phyloP scores from a whole-genome alignment of 2,329 filamentous ascomycete species.

The Sclerotinia minor region DNA sequence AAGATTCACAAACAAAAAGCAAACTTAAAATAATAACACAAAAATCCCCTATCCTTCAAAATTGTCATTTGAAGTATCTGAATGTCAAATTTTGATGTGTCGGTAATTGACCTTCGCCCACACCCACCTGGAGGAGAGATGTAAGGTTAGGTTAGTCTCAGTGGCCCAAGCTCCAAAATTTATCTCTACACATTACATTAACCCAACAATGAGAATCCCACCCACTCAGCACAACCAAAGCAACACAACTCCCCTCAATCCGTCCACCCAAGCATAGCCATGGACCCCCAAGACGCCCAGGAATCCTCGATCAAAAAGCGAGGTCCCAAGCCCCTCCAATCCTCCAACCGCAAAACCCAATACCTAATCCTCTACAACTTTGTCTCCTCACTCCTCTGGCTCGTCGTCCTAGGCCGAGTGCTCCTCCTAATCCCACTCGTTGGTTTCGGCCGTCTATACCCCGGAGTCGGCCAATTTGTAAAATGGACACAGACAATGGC shows the following conservation, averaged over 20 bases:
- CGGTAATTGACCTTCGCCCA: too few species aligned
- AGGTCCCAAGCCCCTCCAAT: constrained; percentile 37
- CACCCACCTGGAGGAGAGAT: too few species aligned
- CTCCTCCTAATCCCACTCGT: constrained; percentile 53
- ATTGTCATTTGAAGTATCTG: too few species aligned
- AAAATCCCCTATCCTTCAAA: too few species aligned
- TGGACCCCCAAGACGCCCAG: constrained; percentile 29
- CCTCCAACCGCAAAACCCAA: constrained; percentile 53
- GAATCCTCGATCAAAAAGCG: constrained; percentile 27
- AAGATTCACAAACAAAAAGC: too few species aligned
- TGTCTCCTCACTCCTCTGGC: constrained; percentile 75
- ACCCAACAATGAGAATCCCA: background rate
- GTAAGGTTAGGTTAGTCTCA: too few species aligned
- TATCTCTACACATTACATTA: background rate
- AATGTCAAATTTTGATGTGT: too few species aligned
- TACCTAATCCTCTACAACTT: constrained; percentile 89
- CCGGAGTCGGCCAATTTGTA: constrained; percentile 64
- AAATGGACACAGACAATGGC: constrained; percentile 84
- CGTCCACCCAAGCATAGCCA: constrained; percentile 1
- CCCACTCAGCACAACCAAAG: background rate
- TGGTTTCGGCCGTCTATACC: constrained; percentile 61
- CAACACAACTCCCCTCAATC: background rate
- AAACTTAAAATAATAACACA: too few species aligned
- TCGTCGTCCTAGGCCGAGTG: constrained; percentile 70
- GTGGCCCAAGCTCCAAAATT: constrained; percentile 24